Evolutionary conservation across 139 green algal genomes (phyloP).

Genomic region (Gonium pectorale): DNA sequence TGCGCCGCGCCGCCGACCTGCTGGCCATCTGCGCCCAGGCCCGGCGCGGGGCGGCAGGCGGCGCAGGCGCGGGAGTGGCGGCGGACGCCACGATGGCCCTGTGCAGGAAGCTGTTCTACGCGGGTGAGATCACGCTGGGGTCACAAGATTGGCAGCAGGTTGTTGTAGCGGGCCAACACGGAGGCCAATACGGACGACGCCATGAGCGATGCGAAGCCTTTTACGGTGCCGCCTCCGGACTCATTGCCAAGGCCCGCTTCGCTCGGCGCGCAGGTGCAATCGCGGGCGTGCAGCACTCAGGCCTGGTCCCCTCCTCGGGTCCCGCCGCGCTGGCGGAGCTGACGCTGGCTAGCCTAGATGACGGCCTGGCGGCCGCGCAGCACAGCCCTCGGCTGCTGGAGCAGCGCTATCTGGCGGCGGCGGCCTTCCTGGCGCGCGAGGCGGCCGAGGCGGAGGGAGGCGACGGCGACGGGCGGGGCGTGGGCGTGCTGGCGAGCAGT

Average conservation of each 20-base stretch:
- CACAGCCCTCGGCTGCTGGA: conserved; percentile 32
- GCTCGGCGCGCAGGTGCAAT: conserved; percentile 6
- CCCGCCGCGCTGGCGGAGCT: not conserved
- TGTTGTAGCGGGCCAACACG: not conserved
- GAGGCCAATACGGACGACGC: no score
- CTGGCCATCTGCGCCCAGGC: conserved; percentile 41
- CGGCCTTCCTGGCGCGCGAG: conserved; percentile 63
- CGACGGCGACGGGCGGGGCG: no score
- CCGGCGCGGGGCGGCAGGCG: not conserved
- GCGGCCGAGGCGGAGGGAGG: conserved; percentile 28
- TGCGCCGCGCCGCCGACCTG: conserved; percentile 49
- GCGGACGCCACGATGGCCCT: conserved; percentile 40
- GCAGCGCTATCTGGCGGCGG: conserved; percentile 52
- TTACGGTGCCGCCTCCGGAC: no score
- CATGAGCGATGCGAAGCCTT: no score
- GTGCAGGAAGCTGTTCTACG: conserved; percentile 54
- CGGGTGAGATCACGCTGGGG: conserved; percentile 19
- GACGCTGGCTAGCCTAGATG: conserved; percentile 3
- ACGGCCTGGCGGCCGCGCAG: conserved; percentile 16
- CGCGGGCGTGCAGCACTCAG: conserved; percentile 9
- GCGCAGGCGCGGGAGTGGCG: not conserved
- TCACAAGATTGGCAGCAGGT: not conserved
- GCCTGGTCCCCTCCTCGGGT: not conserved
- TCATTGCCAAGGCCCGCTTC: no score
- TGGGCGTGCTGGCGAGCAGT: conserved; percentile 30